Evolutionary conservation across 768 basidiomycete genomes (phyloP), one percentile per base, ranked within the genome.

Genomic region (Glaciozyma martinii): DNA sequence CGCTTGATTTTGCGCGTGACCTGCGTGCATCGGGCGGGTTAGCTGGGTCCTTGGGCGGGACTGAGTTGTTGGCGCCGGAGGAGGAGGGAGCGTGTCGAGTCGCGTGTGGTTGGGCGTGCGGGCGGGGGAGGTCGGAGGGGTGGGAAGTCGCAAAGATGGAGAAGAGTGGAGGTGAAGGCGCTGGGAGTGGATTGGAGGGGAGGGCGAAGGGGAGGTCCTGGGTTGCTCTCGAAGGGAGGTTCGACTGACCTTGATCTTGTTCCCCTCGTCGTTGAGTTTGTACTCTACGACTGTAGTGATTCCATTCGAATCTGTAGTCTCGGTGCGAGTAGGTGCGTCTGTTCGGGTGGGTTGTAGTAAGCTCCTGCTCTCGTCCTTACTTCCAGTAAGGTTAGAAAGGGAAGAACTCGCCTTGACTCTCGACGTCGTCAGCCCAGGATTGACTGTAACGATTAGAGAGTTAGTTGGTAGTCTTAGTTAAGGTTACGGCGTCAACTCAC

Each of bases 371-470:
- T 23, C 21, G 12, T 40, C 12, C 12, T 6, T 2, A 10, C 16
- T 7, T 3, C 6, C 1, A 5, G 40, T 13, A 12, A 8, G 49
- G 73, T n/a, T n/a, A 83, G 80, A 43, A n/a, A 57, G 56, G n/a
- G 40, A 19, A 43, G 21, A n/a, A 73, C 78, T 72, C 67, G 83
- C 85, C 86, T 67, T 84, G 79, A 57, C 89, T 87, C 75, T 89
- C 87, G 71, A 89, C 84, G 66, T 90, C 88, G 77, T 90, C 88
- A 49, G 89, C 89, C 89, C 89, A 91, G 9, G 87, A 89, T 25
- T 70, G 61, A 52, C 68, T 70, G 46, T n/a, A 10, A 8, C 37
- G 37, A 40, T 8, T 6, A 3, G 5, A 13, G 37, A n/a, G 37
- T 40, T 40, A 40, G 37, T 7, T 40, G 37, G 12, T 6, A 3